These are phyloP conservation scores for Hypoxylon sp. DNA, from an alignment of 2,329 filamentous ascomycete species.

Conservation along the genomic window DNA sequence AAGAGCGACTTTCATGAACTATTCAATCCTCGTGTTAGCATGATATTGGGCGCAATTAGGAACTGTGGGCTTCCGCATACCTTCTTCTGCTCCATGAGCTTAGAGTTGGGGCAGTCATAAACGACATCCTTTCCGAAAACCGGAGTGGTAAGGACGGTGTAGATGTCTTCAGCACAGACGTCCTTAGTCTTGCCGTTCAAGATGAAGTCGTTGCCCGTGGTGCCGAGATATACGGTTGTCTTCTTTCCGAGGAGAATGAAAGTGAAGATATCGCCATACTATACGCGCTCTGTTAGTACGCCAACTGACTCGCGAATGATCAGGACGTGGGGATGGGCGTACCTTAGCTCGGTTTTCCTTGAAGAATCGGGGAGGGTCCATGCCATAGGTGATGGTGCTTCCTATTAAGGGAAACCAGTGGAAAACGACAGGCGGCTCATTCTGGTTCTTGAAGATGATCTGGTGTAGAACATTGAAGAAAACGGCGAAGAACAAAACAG, in stretches of 20 bases:
- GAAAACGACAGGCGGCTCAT: constrained; percentile 85
- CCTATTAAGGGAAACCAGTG: constrained; percentile 88
- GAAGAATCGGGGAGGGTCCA: constrained; percentile 94
- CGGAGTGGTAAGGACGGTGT: constrained; percentile 80
- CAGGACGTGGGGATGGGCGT: constrained; percentile 44
- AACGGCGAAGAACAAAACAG: constrained; percentile 70
- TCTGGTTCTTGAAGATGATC: constrained; percentile 83
- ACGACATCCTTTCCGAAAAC: constrained; percentile 89
- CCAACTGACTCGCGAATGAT: neutral
- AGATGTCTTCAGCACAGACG: constrained; percentile 91
- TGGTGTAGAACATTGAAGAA: constrained; percentile 85
- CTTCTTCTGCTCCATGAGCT: constrained; percentile 98
- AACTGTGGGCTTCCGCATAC: constrained; percentile 60
- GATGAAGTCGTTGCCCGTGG: constrained; percentile 90
- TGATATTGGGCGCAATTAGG: neutral
- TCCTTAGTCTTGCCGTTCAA: constrained; percentile 92
- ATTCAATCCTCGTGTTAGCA: constrained; percentile 18
- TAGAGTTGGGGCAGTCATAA: constrained; percentile 91
- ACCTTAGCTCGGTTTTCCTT: constrained; percentile 82
- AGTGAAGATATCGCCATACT: constrained; percentile 92
- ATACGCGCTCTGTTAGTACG: constrained; percentile 27
- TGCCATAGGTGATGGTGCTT: constrained; percentile 93
- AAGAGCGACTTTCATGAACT: constrained; percentile 87
- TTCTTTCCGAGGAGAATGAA: constrained; percentile 91
- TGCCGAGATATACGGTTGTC: constrained; percentile 87